phyloP scores from a whole-genome alignment of 2,329 filamentous ascomycete species.

The Fusarium sp. region DNA sequence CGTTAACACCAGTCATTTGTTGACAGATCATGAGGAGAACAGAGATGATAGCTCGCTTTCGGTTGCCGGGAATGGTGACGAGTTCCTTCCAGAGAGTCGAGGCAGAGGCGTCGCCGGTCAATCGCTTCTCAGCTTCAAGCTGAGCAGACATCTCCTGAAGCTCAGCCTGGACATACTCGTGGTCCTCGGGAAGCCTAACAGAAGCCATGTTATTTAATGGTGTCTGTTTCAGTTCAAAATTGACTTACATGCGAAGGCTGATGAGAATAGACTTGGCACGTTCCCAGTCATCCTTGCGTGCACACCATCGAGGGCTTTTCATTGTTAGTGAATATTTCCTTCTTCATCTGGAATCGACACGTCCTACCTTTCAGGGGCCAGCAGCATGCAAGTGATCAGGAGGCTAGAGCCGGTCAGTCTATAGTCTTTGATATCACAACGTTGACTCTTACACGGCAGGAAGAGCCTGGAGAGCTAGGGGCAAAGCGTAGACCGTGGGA shows the following conservation, averaged over 20 bases:
- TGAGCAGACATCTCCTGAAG: slow-evolving; percentile 69
- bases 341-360: not conserved
- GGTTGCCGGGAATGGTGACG: slow-evolving; percentile 68
- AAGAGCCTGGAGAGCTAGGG: slow-evolving; percentile 71
- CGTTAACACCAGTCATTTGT: slow-evolving; percentile 73
- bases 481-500: slow-evolving; percentile 66
- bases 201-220: not conserved
- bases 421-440: not conserved
- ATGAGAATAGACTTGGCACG: slow-evolving; percentile 66
- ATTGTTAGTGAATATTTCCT: slow-evolving; percentile 4
- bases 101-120: slow-evolving; percentile 62
- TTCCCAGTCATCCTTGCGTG: slow-evolving; percentile 75
- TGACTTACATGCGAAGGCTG: slow-evolving; percentile 55
- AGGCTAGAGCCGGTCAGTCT: slow-evolving; percentile 47
- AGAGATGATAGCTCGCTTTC: slow-evolving; percentile 72
- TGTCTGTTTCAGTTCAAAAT: no score
- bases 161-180: slow-evolving; percentile 67
- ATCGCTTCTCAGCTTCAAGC: slow-evolving; percentile 69
- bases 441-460: slow-evolving; percentile 61
- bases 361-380: slow-evolving; percentile 62
- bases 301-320: slow-evolving; percentile 73
- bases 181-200: slow-evolving; percentile 60
- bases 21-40: slow-evolving; percentile 73
- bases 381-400: slow-evolving; percentile 68
- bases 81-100: slow-evolving; percentile 73